These are phyloP conservation scores for Trametes cinnabarina DNA, from an alignment of 768 basidiomycete species.

Conservation along the genomic window DNA sequence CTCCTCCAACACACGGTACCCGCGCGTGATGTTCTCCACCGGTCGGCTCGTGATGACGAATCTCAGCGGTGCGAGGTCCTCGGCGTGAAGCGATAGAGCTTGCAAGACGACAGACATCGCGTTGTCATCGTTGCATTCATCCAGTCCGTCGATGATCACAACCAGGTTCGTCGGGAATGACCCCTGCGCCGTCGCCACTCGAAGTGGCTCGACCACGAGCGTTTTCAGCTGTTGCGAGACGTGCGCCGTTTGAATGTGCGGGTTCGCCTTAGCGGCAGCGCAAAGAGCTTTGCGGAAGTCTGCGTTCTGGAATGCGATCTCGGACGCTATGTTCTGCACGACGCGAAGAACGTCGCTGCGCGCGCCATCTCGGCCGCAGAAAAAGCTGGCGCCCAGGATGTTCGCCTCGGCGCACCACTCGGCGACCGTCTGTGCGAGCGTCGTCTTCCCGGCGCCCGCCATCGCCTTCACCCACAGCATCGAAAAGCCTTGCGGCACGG, in stretches of 20 bases:
- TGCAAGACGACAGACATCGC: slow-evolving; percentile 7
- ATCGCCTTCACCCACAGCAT: too few relatives aligned
- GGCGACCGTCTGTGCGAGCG: too few relatives aligned
- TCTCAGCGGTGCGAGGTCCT: slow-evolving; percentile 1
- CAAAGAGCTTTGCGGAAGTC: background rate
- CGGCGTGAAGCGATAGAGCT: background rate
- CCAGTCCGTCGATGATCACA: slow-evolving; percentile 19
- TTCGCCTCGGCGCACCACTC: too few relatives aligned
- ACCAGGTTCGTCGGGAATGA: background rate
- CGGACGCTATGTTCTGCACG: slow-evolving; percentile 15
- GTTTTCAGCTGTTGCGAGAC: slow-evolving; percentile 4
- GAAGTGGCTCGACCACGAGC: slow-evolving; percentile 11
- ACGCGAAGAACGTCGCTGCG: slow-evolving; percentile 6
- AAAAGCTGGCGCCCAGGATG: too few relatives aligned
- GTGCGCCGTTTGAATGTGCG: background rate
- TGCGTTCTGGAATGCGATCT: slow-evolving; percentile 1
- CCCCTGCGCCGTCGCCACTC: background rate
- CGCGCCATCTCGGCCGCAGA: slow-evolving; percentile 8
- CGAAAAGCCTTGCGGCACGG: too few relatives aligned
- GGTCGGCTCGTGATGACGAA: slow-evolving; percentile 20
- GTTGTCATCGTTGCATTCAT: slow-evolving; percentile 16
- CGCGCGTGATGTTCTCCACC: background rate
- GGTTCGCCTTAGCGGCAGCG: background rate
- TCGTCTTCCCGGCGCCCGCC: too few relatives aligned
- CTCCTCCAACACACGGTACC: background rate